Base-by-base conservation (phyloP, 495 filamentous ascomycete genomes). In the Penicillium turbatum region DNA sequence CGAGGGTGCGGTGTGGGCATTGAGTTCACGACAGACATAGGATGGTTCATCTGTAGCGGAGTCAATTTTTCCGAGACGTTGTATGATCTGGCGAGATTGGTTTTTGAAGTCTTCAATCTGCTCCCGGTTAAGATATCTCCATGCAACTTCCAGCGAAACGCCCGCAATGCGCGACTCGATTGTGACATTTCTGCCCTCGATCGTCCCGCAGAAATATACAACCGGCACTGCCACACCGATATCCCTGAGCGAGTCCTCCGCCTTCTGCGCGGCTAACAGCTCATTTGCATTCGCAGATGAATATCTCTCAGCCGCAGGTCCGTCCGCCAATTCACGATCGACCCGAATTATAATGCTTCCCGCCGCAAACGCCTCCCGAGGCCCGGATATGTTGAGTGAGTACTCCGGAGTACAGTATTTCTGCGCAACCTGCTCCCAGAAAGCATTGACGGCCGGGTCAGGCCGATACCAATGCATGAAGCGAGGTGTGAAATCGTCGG, bases 231-330 rank as follows among this genome's bases (percentile, higher is more conserved):
- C 56, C 38, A 74, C 63, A 1, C 63, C 62, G 16, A 73, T 44
- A 17, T 67, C 64, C 39, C 53, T 66, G 12, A 76, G 61, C 1
- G 55, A 29, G 11, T 70, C 63, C 40, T 76, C 71, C 7, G 64
- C 71, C 38, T 76, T 76, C 30, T 65, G 68, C 26, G 73, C 65
- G 2, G 73, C 63, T 11, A 56, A 66, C 10, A 71, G 34, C 48
- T 74, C 73, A 48, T 76, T 76, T 29, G 71, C 86, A 85, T 91
- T 67, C 73, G 84, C 19, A 78, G 80, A 69, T 72, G 85, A 68
- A 51, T 68, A 74, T 55, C 54, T 58, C 38, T 71, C 67, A 17
- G 62, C 56, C 6, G 65, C 56, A 29, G 49, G 34, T 38, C 55
- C 67, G 24, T 60, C 53, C 5, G 41, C 62, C 17, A 55, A 38